Evolutionary conservation across 2,329 filamentous ascomycete species (phyloP), one percentile per base, ranked within the genome.

Genomic region (Colletotrichum sp.): DNA sequence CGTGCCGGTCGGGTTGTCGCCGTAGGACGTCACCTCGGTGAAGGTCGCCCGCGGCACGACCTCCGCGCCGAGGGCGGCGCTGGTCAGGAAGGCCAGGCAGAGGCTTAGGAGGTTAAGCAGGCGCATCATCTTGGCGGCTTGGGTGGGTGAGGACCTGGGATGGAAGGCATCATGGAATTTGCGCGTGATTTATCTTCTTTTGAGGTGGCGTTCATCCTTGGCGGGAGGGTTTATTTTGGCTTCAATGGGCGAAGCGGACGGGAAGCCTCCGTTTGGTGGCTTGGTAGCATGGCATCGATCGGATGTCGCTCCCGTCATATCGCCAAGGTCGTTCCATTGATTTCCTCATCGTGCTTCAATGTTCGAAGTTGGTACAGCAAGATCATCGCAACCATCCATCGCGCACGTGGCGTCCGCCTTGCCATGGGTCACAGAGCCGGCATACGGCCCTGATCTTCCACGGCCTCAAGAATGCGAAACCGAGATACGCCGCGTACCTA

Each of bases 11-110:
- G 76, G 76, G 67, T 77, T 77, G 58, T 66, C 36, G 21, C 76
- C 76, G 67, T 74, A 77, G 63, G 67, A n/a, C 6, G 71, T 76
- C 24, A 77, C 76, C 70, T 77, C 74, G 67, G 74, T 65, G 61
- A 77, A 77, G 58, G 74, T 77, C 8, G 76, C 66, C 38, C 76
- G 76, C 9, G 76, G 76, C 24, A 77, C 76, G 21, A 69, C 69
- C 43, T 77, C 76, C 18, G 76, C 76, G 48, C 63, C 69, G 26
- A 73, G 43, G 3, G 21, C 73, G 32, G 64, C 18, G 9, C 63
- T 18, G 24, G 26, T 36, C 30, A 30, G 43, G 6, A 72, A 32
- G n/a, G 43, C 55, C 26, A 26, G 4, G 43, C 12, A 48, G 12
- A 72, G n/a, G 43, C 55, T 71, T n/a, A 75, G 8, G n/a, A 71